Evolutionary conservation across 2,329 filamentous ascomycete genomes (phyloP).

Genomic region (Chlorencoelia australis): DNA sequence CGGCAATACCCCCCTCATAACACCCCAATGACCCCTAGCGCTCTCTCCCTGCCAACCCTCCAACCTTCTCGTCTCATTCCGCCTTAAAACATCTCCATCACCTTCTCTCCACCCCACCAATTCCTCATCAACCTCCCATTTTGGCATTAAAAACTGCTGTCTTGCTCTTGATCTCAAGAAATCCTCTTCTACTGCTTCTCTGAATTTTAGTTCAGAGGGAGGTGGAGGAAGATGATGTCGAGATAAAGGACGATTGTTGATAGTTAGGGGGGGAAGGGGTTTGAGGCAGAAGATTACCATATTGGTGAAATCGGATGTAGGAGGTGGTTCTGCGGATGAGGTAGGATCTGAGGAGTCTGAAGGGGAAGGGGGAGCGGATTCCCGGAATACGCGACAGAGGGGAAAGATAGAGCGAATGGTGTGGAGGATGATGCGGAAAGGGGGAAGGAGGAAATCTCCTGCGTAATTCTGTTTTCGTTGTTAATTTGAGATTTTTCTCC

Average conservation of each 20-base stretch:
- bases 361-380: slow-evolving; percentile 46
- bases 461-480: slow-evolving; percentile 67
- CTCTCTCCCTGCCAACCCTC: slow-evolving; percentile 63
- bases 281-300: slow-evolving; percentile 81
- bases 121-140: slow-evolving; percentile 49
- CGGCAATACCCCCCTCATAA: slow-evolving; percentile 83
- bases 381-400: slow-evolving; percentile 84
- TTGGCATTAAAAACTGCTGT: slow-evolving; percentile 59
- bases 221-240: neutral
- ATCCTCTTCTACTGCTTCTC: slow-evolving; percentile 53
- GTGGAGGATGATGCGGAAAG: slow-evolving; percentile 67
- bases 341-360: slow-evolving; percentile 36
- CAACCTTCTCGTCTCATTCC: slow-evolving; percentile 56
- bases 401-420: slow-evolving; percentile 79
- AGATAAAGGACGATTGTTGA: too few relatives aligned
- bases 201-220: slow-evolving; percentile 45
- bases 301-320: slow-evolving; percentile 77
- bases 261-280: slow-evolving; percentile 1
- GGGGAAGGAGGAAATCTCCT: slow-evolving; percentile 69
- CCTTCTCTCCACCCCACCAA: slow-evolving; percentile 24
- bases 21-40: slow-evolving; percentile 76
- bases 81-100: slow-evolving; percentile 44
- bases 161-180: slow-evolving; percentile 63
- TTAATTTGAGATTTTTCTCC: too few relatives aligned
- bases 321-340: too few relatives aligned